These are phyloP conservation scores for Gentiana macrophylla DNA, from an alignment of 257 asterid species.

Conservation along the genomic window DNA sequence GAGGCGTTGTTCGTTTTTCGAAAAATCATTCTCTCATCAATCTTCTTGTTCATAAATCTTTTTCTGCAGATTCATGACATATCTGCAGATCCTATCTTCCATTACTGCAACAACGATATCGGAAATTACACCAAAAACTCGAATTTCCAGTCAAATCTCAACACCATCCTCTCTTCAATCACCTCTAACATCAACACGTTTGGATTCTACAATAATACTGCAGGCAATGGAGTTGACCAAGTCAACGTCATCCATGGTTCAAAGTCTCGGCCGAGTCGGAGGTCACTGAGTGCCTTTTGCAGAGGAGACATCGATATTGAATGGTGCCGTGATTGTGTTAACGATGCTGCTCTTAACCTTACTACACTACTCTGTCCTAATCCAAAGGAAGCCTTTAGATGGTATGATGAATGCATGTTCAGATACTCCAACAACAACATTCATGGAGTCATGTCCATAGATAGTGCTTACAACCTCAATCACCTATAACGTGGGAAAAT, in stretches of 20 bases:
- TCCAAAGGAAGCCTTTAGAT: not conserved
- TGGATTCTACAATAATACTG: conserved; percentile 23
- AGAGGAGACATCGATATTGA: conserved; percentile 20
- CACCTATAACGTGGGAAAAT: no score
- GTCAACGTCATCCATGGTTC: conserved; percentile 16
- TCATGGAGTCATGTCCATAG: no score
- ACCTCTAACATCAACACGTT: conserved; percentile 7
- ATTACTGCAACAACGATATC: not conserved
- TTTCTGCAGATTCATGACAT: no score
- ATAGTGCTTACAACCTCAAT: no score
- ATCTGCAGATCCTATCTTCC: not conserved
- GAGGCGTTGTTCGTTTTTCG: no score
- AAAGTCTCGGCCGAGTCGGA: no score
- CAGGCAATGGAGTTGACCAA: conserved; percentile 6
- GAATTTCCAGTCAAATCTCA: conserved; percentile 18
- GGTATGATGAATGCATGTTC: conserved; percentile 9
- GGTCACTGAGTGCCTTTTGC: no score
- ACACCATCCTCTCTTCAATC: conserved; percentile 22
- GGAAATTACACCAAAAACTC: conserved; percentile 13
- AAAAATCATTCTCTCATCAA: not conserved
- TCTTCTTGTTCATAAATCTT: not conserved
- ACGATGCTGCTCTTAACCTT: not conserved
- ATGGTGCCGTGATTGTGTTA: conserved; percentile 18
- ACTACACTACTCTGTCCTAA: conserved; percentile 5
- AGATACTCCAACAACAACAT: conserved; percentile 1